Conservation (phyloP, 2,329 filamentous ascomycete genomes). For the Fusarium dimerum region DNA sequence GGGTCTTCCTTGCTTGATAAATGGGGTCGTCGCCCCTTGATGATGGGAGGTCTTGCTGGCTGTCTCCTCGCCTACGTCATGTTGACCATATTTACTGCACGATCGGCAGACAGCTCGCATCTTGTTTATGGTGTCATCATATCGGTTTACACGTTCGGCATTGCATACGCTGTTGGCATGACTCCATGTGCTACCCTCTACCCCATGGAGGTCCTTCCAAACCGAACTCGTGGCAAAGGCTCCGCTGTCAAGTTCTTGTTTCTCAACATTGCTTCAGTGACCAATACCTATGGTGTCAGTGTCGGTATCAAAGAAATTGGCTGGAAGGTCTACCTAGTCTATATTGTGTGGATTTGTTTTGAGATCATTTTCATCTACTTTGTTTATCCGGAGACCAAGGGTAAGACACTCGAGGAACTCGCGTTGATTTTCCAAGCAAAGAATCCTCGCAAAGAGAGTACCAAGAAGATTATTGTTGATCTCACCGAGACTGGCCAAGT, state of each 20-base stretch:
- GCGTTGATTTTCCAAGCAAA: conserved; percentile 27
- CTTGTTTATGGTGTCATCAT: conserved; percentile 52
- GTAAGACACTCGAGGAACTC: conserved; percentile 30
- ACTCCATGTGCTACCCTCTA: conserved; percentile 1
- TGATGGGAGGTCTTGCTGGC: conserved; percentile 49
- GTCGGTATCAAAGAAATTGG: conserved; percentile 22
- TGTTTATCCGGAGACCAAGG: conserved; percentile 34
- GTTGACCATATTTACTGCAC: conserved; percentile 43
- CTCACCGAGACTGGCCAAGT: too few relatives aligned
- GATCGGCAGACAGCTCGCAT: conserved; percentile 26
- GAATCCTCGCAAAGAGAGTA: conserved; percentile 12
- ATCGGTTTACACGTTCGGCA: conserved; percentile 42
- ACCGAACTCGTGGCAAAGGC: conserved; percentile 5
- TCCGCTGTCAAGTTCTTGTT: not conserved
- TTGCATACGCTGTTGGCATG: not conserved
- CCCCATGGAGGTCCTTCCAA: not conserved
- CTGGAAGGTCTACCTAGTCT: conserved; percentile 42
- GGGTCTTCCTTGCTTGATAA: conserved; percentile 51
- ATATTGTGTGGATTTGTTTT: conserved; percentile 31
- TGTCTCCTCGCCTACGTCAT: conserved; percentile 51
- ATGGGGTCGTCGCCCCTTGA: conserved; percentile 51
- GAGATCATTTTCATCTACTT: conserved; percentile 37
- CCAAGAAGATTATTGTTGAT: not conserved
- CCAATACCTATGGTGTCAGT: not conserved
- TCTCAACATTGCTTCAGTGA: not conserved